Conservation (phyloP, 2,329 filamentous ascomycete genomes). For the Sclerotinia nivalis region DNA sequence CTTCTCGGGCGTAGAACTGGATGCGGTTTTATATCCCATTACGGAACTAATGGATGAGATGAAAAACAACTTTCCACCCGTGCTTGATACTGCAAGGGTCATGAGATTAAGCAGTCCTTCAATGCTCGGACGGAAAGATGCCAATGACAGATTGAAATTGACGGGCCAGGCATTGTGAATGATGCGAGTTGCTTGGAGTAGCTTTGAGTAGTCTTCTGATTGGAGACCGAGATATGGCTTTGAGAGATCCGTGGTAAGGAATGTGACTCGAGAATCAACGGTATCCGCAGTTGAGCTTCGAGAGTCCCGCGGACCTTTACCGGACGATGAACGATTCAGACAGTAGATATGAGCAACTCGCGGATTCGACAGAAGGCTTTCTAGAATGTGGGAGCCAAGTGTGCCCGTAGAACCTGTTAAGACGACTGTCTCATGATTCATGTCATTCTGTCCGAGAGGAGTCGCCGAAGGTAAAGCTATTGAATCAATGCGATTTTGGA, state of each 20-base stretch:
- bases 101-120: slow-evolving; percentile 45
- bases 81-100: slow-evolving; percentile 20
- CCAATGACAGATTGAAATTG: slow-evolving; percentile 34
- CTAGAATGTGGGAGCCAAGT: neutral
- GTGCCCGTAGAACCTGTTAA: neutral
- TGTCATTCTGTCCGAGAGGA: neutral
- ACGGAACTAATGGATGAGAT: slow-evolving; percentile 36
- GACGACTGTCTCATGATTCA: neutral
- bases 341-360: neutral
- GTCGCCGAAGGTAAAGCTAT: neutral
- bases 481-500: neutral
- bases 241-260: neutral
- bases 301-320: no score
- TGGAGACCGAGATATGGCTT: neutral
- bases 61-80: slow-evolving; percentile 33
- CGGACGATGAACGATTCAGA: neutral
- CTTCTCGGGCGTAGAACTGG: slow-evolving; percentile 28
- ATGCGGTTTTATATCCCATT: slow-evolving; percentile 36
- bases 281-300: neutral
- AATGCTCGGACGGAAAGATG: slow-evolving; percentile 43
- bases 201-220: slow-evolving; percentile 39
- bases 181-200: slow-evolving; percentile 36
- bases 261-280: slow-evolving; percentile 1
- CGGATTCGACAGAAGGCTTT: neutral
- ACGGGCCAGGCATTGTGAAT: slow-evolving; percentile 4